Evolutionary conservation across 805 yeast species (phyloP), one percentile per base, ranked within the genome.

Genomic region (Nakazawaea ambrosiae): DNA sequence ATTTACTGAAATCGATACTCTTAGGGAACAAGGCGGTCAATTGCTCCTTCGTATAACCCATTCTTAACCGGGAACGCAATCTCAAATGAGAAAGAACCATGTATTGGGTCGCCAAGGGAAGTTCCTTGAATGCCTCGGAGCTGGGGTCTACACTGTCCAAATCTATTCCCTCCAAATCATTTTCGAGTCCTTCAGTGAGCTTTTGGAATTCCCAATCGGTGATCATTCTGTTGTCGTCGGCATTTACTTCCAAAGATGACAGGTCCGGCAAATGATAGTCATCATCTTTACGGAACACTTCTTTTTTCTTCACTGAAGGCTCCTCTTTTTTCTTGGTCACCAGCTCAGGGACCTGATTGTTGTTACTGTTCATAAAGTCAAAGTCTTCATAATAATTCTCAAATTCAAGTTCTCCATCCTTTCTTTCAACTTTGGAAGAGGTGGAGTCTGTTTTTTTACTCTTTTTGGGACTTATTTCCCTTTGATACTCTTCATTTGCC

Each of bases 21-120:
- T 84, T 69, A 0, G 96, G 95, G 49, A 90, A 92, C 38, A 87
- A 61, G 4, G 73, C 63, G 46, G 85, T 84, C 25, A 92, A 64
- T 51, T 92, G 97, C n/a, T 84, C 88, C 40, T 88, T 85, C 0
- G 90, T 68, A 52, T 84, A 89, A 1, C 99, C 99, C 95, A 92
- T 81, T 61, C 99, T 77, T 54, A 92, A 69, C 41, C 99, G 64
- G 0, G 97, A 89, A 44, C 87, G 71, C 19, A 88, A 61, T 40
- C 99, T 58, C 12, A 95, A 69, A 42, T 85, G 86, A 8, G 92
- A 85, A 10, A 92, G 61, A 3, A 87, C 75, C 73, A 88, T 86
- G 53, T 92, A 92, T 53, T 88, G 96, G 0, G 95, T 79, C 0
- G 88, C 74, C 34, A 80, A 62, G 0, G 98, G 96, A n/a, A 92